phyloP scores from a whole-genome alignment of 2,329 filamentous ascomycete genomes.

The Xylaria sp. region DNA sequence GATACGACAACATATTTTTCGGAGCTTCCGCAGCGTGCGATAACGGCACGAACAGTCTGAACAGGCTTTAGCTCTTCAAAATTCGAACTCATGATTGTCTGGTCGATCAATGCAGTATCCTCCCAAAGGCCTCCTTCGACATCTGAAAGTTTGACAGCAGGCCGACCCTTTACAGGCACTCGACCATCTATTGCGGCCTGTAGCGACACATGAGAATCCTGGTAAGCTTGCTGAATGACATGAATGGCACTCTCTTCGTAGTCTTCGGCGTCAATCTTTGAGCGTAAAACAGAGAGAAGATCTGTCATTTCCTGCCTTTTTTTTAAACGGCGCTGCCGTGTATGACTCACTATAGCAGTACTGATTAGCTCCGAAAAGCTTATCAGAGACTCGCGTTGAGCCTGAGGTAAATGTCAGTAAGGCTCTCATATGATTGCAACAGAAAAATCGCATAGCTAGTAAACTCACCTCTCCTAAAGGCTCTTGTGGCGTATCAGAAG shows the following conservation, averaged over 20 bases:
- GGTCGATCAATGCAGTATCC: conserved; percentile 26
- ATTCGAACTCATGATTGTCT: conserved; percentile 26
- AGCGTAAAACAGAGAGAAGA: conserved; percentile 10
- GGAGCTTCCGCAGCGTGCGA: conserved; percentile 26
- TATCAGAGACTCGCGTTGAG: conserved; percentile 20
- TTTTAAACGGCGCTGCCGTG: conserved; percentile 18
- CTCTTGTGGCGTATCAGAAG: conserved; percentile 23
- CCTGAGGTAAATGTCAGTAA: conserved; percentile 9
- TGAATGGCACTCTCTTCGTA: conserved; percentile 21
- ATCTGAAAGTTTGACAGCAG: conserved; percentile 14
- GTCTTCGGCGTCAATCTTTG: conserved; percentile 11
- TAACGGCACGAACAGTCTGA: conserved; percentile 24
- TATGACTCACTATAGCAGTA: conserved; percentile 22
- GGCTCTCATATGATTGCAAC: neutral
- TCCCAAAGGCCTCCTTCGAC: conserved; percentile 30
- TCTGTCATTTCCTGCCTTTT: conserved; percentile 27
- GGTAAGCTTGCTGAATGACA: conserved; percentile 26
- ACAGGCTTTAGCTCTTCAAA: conserved; percentile 19
- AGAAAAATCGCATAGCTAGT: neutral
- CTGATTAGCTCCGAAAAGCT: conserved; percentile 29
- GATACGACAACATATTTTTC: conserved; percentile 30
- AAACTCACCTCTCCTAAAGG: conserved; percentile 21
- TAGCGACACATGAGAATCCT: conserved; percentile 20
- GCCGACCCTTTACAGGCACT: conserved; percentile 20
- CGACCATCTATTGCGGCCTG: conserved; percentile 4